Evolutionary conservation across 2,329 filamentous ascomycete species (phyloP).

Genomic region (Colletotrichum karsti): DNA sequence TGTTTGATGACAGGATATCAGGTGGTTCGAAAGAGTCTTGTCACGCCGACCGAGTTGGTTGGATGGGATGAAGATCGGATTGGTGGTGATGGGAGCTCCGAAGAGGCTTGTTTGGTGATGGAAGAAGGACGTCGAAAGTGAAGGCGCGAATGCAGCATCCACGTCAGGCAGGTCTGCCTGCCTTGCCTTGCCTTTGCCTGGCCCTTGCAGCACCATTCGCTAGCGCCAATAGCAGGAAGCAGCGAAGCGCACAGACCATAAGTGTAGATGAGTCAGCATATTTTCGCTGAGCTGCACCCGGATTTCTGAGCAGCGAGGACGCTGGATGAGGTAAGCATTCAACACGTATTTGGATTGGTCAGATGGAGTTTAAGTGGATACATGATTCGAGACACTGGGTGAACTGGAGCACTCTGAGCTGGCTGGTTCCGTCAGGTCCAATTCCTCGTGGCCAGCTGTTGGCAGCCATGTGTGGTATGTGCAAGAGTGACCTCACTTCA

Average conservation of each 20-base stretch:
- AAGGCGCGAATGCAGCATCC: constrained; percentile 33
- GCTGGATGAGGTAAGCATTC: background rate
- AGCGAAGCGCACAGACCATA: background rate
- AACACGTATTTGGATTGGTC: background rate
- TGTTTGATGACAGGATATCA: background rate
- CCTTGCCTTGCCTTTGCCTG: constrained; percentile 38
- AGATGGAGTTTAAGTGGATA: too few relatives aligned
- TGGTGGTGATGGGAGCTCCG: constrained; percentile 17
- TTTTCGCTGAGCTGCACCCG: background rate
- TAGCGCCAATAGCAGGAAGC: background rate
- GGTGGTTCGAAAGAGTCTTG: background rate
- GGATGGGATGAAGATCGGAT: background rate
- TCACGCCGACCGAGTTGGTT: background rate
- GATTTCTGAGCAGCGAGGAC: background rate
- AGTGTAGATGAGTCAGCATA: background rate
- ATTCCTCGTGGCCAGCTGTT: too few relatives aligned
- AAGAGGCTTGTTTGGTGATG: constrained; percentile 26
- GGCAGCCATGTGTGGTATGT: too few relatives aligned
- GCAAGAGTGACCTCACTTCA: background rate
- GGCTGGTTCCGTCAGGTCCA: too few relatives aligned
- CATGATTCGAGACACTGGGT: too few relatives aligned
- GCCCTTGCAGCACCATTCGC: background rate
- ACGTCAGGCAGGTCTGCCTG: constrained; percentile 55
- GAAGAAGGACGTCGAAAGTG: constrained; percentile 26
- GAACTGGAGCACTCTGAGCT: too few relatives aligned